Evolutionary conservation across 768 basidiomycete genomes (phyloP).

Genomic region (Serendipita sp.): DNA sequence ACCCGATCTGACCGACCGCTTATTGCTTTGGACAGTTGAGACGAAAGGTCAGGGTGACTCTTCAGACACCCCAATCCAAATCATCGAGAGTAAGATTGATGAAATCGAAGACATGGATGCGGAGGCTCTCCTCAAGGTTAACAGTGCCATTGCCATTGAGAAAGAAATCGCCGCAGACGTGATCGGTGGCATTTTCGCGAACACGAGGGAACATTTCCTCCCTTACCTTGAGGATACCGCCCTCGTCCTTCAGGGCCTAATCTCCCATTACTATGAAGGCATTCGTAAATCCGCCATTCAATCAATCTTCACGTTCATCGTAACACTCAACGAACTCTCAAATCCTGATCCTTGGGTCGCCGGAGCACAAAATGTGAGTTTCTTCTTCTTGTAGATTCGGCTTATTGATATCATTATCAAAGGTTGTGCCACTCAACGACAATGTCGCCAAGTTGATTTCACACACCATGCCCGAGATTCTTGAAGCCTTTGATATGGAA

Average conservation of each 20-base stretch:
- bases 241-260: constrained; percentile 57
- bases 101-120: constrained; percentile 47
- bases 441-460: constrained; percentile 66
- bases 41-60: constrained; percentile 48
- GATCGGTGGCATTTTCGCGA: constrained; percentile 75
- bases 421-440: constrained; percentile 37
- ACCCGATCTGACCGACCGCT: neutral
- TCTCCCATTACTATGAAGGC: constrained; percentile 92
- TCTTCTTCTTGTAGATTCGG: neutral
- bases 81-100: constrained; percentile 50
- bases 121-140: constrained; percentile 80
- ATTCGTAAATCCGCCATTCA: constrained; percentile 87
- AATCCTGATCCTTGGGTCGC: constrained; percentile 70
- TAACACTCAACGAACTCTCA: constrained; percentile 81
- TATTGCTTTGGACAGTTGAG: constrained; percentile 9
- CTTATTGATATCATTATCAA: constrained; percentile 2
- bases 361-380: constrained; percentile 46
- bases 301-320: constrained; percentile 72
- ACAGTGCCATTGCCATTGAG: constrained; percentile 92
- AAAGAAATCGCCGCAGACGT: constrained; percentile 98
- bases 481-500: constrained; percentile 85
- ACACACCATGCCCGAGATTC: constrained; percentile 51
- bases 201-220: constrained; percentile 70
- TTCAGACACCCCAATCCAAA: constrained; percentile 48
- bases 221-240: constrained; percentile 76